These are phyloP conservation scores for Dipteronia sinensis DNA, from an alignment of 345 rosid species.

Conservation along the genomic window DNA sequence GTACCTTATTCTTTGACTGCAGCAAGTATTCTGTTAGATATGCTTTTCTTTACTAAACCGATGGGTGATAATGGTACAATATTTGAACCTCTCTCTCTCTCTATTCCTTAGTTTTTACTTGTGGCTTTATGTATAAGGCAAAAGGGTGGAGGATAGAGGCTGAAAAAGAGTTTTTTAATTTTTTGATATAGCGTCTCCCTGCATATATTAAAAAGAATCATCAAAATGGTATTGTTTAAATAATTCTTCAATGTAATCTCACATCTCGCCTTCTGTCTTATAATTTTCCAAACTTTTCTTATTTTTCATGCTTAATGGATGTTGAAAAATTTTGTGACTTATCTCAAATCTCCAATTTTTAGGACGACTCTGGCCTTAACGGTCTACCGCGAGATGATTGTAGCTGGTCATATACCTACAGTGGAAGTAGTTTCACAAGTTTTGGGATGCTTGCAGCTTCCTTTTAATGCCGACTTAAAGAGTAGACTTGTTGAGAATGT, in stretches of 20 bases:
- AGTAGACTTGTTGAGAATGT: conserved; percentile 63
- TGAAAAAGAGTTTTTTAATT: not conserved
- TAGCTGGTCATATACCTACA: conserved; percentile 66
- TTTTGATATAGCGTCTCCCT: not conserved
- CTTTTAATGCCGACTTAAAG: conserved; percentile 65
- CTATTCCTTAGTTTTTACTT: too few species aligned
- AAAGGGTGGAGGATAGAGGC: not conserved
- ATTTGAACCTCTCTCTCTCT: not conserved
- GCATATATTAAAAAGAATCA: not conserved
- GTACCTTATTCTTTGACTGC: conserved; percentile 37
- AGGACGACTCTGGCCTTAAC: conserved; percentile 79
- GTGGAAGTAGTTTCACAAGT: conserved; percentile 78
- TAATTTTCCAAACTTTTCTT: not conserved
- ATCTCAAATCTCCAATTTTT: conserved; percentile 22
- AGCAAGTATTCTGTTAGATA: conserved; percentile 16
- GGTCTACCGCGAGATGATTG: conserved; percentile 70
- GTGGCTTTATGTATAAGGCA: not conserved
- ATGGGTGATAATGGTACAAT: not conserved
- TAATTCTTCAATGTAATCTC: not conserved
- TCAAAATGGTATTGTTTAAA: not conserved
- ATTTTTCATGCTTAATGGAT: not conserved
- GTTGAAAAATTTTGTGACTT: conserved; percentile 15
- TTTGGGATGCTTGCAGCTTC: conserved; percentile 86
- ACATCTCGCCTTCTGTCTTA: not conserved
- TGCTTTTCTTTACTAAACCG: too few species aligned